A percentile compares a stretch with the other conserved stretches of the same genome.
phyloP scores from a whole-genome alignment of 441 rosid genomes.

The Gossypium schwendimanii region DNA sequence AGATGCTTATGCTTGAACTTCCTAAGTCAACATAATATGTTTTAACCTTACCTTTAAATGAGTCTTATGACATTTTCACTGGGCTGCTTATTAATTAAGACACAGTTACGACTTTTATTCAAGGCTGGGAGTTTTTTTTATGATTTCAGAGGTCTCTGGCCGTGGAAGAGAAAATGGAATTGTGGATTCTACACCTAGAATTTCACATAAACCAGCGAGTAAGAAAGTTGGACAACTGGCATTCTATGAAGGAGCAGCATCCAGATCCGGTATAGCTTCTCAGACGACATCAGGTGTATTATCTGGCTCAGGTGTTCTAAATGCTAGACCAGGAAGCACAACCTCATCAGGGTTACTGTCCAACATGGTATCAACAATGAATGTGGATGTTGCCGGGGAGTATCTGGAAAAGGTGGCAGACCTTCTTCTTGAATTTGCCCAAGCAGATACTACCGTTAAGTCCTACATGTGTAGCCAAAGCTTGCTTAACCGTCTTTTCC shows the following conservation, averaged over 20 bases:
- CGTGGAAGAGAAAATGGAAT: conserved; percentile 72
- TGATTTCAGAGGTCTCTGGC: conserved; percentile 68
- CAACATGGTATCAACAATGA: conserved; percentile 71
- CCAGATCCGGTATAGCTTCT: conserved; percentile 75
- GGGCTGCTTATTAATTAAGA: not conserved
- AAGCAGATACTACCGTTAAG: conserved; percentile 85
- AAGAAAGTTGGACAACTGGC: conserved; percentile 50
- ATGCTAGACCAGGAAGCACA: conserved; percentile 89
- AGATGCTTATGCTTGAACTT: not conserved
- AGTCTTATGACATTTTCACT: not conserved
- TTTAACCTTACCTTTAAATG: not conserved
- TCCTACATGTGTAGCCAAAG: conserved; percentile 92
- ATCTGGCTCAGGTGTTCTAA: conserved; percentile 89
- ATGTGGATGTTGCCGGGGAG: conserved; percentile 78
- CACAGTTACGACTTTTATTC: not conserved
- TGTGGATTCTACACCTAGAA: conserved; percentile 55
- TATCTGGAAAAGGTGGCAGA: conserved; percentile 93
- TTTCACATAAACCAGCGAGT: conserved; percentile 40
- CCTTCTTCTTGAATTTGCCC: conserved; percentile 91
- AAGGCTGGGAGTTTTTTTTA: not conserved
- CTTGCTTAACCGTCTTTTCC: conserved; percentile 85
- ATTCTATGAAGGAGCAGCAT: conserved; percentile 58
- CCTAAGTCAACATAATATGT: not conserved
- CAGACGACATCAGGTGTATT: conserved; percentile 88
- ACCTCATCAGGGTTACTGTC: conserved; percentile 85